Evolutionary conservation across 371 early-diverging fungal species (phyloP).

Genomic region (Mycotypha africana): DNA sequence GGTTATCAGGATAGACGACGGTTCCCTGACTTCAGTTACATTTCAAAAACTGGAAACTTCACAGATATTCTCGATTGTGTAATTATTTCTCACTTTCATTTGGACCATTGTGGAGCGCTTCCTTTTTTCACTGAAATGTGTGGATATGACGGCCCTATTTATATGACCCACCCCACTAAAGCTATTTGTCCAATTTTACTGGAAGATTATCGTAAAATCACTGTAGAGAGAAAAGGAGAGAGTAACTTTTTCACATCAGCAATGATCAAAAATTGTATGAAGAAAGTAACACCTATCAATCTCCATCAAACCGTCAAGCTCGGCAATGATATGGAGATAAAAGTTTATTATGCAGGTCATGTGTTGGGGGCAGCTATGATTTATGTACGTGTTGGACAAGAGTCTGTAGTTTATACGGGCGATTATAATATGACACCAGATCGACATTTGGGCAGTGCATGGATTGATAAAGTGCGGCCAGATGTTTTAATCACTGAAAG

Average conservation of each 20-base stretch:
- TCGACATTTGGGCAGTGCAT: constrained; percentile 91
- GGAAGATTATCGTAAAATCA: constrained; percentile 90
- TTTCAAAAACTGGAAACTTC: constrained; percentile 80
- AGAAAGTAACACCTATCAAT: constrained; percentile 86
- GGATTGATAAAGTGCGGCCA: constrained; percentile 87
- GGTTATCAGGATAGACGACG: constrained; percentile 94
- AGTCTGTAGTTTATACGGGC: constrained; percentile 93
- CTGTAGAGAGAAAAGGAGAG: constrained; percentile 81
- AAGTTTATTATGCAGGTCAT: constrained; percentile 96
- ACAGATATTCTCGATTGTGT: constrained; percentile 87
- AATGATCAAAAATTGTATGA: constrained; percentile 86
- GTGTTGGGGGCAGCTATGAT: constrained; percentile 99
- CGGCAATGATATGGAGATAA: constrained; percentile 80
- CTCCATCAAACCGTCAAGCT: constrained; percentile 86
- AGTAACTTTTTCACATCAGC: constrained; percentile 81
- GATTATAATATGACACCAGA: constrained; percentile 98
- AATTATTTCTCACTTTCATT: constrained; percentile 94
- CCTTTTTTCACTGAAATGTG: constrained; percentile 95
- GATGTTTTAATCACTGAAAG: constrained; percentile 94
- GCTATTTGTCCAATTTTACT: constrained; percentile 90
- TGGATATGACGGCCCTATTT: constrained; percentile 93
- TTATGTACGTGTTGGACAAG: constrained; percentile 73
- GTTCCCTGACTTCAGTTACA: constrained; percentile 97
- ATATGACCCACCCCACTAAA: constrained; percentile 96
- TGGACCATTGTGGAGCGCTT: constrained; percentile 97